These are phyloP conservation scores for Globisporangium yorkense DNA, from an alignment of 352 stramenopile genomes.

Conservation along the genomic window DNA sequence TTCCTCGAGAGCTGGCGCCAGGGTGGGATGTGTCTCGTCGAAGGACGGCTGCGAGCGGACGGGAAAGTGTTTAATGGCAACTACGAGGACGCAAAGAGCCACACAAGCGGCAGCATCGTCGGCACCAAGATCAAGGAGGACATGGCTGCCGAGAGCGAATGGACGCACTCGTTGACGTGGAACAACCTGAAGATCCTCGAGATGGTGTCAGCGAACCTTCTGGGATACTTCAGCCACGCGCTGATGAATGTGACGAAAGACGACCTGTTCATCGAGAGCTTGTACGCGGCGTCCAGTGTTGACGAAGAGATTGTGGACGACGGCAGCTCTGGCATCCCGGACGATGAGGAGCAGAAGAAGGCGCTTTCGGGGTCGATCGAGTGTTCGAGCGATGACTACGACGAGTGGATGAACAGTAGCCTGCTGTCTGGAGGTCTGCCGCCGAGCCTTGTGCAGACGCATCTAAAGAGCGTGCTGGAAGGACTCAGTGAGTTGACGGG, in stretches of 20 bases:
- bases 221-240: slow-evolving; percentile 63
- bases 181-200: slow-evolving; percentile 70
- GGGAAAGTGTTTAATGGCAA: slow-evolving; percentile 64
- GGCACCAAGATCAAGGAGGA: slow-evolving; percentile 52
- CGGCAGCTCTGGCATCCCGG: slow-evolving; percentile 2
- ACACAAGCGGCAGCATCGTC: slow-evolving; percentile 79
- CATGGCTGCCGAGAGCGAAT: slow-evolving; percentile 10
- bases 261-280: slow-evolving; percentile 54
- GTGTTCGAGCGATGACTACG: slow-evolving; percentile 71
- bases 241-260: slow-evolving; percentile 55
- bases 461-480: slow-evolving; percentile 57
- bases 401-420: slow-evolving; percentile 71
- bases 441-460: slow-evolving; percentile 39
- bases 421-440: slow-evolving; percentile 75
- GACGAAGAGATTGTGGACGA: slow-evolving; percentile 40
- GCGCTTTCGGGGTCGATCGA: slow-evolving; percentile 34
- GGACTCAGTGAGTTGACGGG: slow-evolving; percentile 42
- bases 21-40: slow-evolving; percentile 81
- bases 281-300: slow-evolving; percentile 9
- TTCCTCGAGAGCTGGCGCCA: slow-evolving; percentile 87
- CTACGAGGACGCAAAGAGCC: slow-evolving; percentile 86
- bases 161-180: slow-evolving; percentile 14
- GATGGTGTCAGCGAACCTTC: slow-evolving; percentile 68
- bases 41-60: slow-evolving; percentile 70
- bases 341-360: slow-evolving; percentile 36